phyloP scores from a whole-genome alignment of 2,329 filamentous ascomycete genomes.

The Truncatella angustata region DNA sequence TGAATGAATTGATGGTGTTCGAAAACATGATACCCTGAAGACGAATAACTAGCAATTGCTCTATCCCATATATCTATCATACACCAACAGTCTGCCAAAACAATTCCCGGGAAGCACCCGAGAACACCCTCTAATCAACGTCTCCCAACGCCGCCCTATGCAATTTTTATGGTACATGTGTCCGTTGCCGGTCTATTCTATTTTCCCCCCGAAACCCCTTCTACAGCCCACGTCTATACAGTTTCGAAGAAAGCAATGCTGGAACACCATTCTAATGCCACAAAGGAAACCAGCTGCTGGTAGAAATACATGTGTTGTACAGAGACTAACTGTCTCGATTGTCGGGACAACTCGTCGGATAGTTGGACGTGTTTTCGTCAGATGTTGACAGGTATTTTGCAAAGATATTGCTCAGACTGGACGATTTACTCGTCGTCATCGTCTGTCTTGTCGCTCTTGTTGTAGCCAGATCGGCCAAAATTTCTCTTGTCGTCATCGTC shows the following conservation, averaged over 20 bases:
- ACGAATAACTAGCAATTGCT: background rate
- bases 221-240: background rate
- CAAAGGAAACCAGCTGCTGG: constrained; percentile 6
- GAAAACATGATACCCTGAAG: background rate
- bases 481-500: constrained; percentile 32
- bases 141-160: background rate
- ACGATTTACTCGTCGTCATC: constrained; percentile 13
- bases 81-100: background rate
- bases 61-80: background rate
- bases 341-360: background rate
- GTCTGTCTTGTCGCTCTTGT: constrained; percentile 28
- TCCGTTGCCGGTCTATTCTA: background rate
- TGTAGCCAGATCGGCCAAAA: constrained; percentile 32
- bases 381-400: background rate
- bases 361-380: background rate
- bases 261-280: constrained; percentile 4
- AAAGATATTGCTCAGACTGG: background rate
- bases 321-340: background rate
- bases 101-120: background rate
- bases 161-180: constrained; percentile 1
- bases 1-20: constrained; percentile 25
- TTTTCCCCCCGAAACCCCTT: background rate
- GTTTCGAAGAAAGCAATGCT: background rate
- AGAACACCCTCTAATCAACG: background rate
- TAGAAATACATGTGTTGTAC: constrained; percentile 5